Base-by-base conservation (phyloP, 208 protist genomes). In the Acanthamoeba divionensis region DNA sequence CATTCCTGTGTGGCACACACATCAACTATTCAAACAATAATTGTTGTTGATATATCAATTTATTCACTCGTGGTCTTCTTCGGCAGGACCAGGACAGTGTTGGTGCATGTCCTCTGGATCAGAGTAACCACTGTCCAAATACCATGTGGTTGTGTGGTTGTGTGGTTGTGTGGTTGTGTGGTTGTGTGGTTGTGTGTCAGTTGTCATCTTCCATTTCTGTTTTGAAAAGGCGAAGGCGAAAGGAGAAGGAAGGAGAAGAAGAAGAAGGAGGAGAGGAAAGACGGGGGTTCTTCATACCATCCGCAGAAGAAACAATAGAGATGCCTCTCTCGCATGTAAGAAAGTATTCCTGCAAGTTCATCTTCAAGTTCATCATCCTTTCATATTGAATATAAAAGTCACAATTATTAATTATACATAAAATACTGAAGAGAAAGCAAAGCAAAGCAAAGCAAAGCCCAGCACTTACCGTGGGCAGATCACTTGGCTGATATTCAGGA, bases 251-350 rank as follows among this genome's bases (percentile, higher is more conserved):
- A n/a, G n/a, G n/a, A n/a, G 18, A 15, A 67, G 60, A 73, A 73
- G 31, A 44, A n/a, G 29, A 73, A 47, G 2, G 36, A 38, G n/a
- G 24, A 3, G 21, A 73, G 36, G 15, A 69, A n/a, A 33, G 15
- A 1, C 2, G n/a, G 10, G 36, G 29, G 38, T 15, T 26, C 15
- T 41, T 5, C 63, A 15, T 77, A 50, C 66, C 66, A 77, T n/a
- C 66, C 66, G 31, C 66, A 77, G 36, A 38, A 77, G 36, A 77
- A 77, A 47, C 66, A 77, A 38, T 77, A 77, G 66, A 50, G 29
- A 38, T 77, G 66, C 26, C 18, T 15, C 12, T 15, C 24, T 15
- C 66, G 31, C 0, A 77, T 31, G 31, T 77, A 26, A 9, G 10
- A 38, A 31, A 77, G 66, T 29, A 50, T 47, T 1, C 15, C 31